Evolutionary conservation across 176 grass and related monocot species (phyloP), one percentile per base, ranked within the genome.

Genomic region (Tillandsia leiboldiana): DNA sequence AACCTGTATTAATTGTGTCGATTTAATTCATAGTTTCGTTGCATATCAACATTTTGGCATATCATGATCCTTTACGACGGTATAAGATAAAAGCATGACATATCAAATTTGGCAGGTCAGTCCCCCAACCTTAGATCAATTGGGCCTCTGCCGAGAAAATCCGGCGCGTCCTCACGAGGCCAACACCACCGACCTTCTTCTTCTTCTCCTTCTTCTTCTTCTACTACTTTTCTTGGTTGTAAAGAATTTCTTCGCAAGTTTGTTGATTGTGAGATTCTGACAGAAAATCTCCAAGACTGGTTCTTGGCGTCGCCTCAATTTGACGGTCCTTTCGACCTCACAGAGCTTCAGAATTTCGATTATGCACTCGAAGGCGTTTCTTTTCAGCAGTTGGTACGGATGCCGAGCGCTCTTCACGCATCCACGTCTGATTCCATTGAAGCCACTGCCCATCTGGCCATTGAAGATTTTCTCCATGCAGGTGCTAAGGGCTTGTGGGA

Each of bases 401-500:
- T 97, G 94, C 89, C 94, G 23, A 97, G 73, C 83, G 86, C 89
- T 70, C 79, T 97, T 33, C 75, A 87, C 68, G 87, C 79, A 4
- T 93, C 89, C 11, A 90, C 86, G 15, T 92, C 88, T 27, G 89
- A 93, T 66, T 79, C 71, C 64, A 81, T 97, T 2, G 89, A 97
- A 77, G 89, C 94, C 20, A 92, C 71, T 2, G 92, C 88, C 11
- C 90, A 90, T 59, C 94, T 97, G 68, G 94, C 86, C 17, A 72
- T 97, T 24, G 94, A 97, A 79, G 94, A 97, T 78, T 97, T 97
- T 78, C 76, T 97, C 53, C 86, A 97, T 66, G 89, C 94, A 11
- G 74, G 76, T 56, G 79, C 92, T 59, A 90, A 92, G 67, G 93
- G 94, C n/a, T 53, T 97, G 61, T 97, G 86, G 94, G 82, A 88